phyloP scores from a whole-genome alignment of 2,329 filamentous ascomycete species.

The Colletotrichum ledebouriae region DNA sequence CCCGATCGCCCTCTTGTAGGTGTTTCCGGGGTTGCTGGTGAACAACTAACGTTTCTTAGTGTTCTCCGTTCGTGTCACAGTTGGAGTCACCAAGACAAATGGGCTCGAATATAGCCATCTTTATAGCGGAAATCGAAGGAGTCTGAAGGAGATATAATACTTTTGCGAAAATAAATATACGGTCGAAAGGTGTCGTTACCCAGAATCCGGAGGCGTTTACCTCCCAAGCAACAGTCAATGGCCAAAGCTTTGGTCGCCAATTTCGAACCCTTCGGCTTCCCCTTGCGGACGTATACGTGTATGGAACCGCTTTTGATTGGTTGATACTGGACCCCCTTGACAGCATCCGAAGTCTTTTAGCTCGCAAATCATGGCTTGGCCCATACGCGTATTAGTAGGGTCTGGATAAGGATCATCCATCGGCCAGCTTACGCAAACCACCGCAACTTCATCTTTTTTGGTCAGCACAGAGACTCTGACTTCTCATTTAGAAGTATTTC shows the following conservation, averaged over 20 bases:
- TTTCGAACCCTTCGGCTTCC: background rate
- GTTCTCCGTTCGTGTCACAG: constrained; percentile 14
- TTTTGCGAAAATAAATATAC: background rate
- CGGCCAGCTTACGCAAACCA: constrained; percentile 7
- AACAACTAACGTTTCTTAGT: background rate
- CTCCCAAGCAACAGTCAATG: background rate
- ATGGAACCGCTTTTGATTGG: constrained; percentile 15
- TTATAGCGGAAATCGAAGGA: constrained; percentile 25
- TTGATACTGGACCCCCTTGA: background rate
- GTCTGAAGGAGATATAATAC: background rate
- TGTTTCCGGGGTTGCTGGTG: background rate
- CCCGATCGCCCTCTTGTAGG: background rate
- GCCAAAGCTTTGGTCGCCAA: constrained; percentile 7
- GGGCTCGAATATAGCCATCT: constrained; percentile 23
- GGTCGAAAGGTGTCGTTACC: constrained; percentile 1
- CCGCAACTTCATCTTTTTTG: background rate
- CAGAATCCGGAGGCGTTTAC: constrained; percentile 29
- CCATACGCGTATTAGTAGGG: constrained; percentile 22
- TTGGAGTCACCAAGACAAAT: constrained; percentile 22
- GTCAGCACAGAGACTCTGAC: background rate
- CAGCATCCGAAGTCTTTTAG: background rate
- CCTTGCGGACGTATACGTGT: constrained; percentile 15
- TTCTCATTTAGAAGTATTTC: background rate
- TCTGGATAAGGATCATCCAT: constrained; percentile 5
- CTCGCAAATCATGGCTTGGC: constrained; percentile 20